phyloP scores from a whole-genome alignment of 1,284 basidiomycete species.

The Pulchroboletus neoregius region DNA sequence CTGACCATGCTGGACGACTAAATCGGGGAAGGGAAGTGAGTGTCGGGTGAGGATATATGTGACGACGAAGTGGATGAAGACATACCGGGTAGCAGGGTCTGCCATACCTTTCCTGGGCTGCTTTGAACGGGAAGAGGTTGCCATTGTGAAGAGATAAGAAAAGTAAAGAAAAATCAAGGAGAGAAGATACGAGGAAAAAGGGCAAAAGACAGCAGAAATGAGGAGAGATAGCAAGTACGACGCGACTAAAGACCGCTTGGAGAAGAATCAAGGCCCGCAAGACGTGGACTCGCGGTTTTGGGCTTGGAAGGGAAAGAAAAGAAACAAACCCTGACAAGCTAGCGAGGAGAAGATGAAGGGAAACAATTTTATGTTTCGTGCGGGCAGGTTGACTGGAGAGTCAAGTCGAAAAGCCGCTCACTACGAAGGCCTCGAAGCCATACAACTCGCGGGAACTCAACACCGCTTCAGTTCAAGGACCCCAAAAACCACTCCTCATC shows the following conservation, averaged over 20 bases:
- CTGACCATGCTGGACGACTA: conserved; percentile 62
- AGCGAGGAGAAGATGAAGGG: conserved; percentile 20
- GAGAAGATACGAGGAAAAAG: conserved; percentile 27
- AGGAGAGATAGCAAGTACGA: conserved; percentile 35
- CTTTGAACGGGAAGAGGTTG: conserved; percentile 57
- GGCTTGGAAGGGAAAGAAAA: conserved; percentile 17
- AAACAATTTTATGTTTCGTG: conserved; percentile 32
- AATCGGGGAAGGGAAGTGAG: conserved; percentile 13
- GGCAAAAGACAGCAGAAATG: conserved; percentile 34
- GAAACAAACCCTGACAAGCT: conserved; percentile 27
- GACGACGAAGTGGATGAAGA: conserved; percentile 21
- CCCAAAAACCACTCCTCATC: conserved; percentile 11
- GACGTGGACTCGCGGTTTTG: conserved; percentile 19
- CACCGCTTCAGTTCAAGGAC: conserved; percentile 23
- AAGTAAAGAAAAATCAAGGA: conserved; percentile 33
- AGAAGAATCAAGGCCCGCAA: conserved; percentile 24
- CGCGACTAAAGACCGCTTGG: conserved; percentile 30
- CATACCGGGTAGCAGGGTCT: conserved; percentile 55
- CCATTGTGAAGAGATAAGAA: conserved; percentile 42
- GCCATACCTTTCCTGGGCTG: conserved; percentile 52
- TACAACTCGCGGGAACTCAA: conserved; percentile 31
- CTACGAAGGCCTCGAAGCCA: conserved; percentile 27
- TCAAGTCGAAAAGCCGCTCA: conserved; percentile 32
- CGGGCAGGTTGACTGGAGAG: conserved; percentile 27
- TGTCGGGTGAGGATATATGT: conserved; percentile 8